phyloP scores from a whole-genome alignment of 371 early-diverging fungal species.

The Entomophthora muscae region DNA sequence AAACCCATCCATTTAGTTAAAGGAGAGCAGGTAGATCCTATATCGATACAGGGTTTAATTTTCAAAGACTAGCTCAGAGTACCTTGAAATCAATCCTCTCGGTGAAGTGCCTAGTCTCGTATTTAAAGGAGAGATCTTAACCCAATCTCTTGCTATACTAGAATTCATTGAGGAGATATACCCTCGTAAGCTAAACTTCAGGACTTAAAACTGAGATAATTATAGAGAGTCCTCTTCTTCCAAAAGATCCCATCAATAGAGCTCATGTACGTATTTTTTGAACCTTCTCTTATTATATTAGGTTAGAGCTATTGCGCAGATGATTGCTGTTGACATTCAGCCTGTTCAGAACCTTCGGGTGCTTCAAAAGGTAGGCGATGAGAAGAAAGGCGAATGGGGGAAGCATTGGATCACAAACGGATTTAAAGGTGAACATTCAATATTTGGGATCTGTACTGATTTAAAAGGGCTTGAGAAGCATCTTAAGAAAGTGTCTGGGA shows the following conservation, averaged over 20 bases:
- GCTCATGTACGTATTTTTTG: constrained; percentile 24
- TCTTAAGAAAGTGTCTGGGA: constrained; percentile 37
- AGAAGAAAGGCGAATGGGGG: constrained; percentile 45
- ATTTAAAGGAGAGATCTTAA: constrained; percentile 31
- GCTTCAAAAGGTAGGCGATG: constrained; percentile 31
- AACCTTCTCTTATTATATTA: constrained; percentile 9
- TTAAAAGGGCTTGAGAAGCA: constrained; percentile 37
- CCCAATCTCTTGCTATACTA: constrained; percentile 63
- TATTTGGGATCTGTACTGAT: neutral
- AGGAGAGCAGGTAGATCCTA: constrained; percentile 41
- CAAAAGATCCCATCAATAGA: constrained; percentile 38
- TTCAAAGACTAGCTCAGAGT: constrained; percentile 29
- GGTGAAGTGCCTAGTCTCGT: constrained; percentile 48
- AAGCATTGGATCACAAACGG: constrained; percentile 34
- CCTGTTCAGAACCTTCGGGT: constrained; percentile 76
- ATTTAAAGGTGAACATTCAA: constrained; percentile 29
- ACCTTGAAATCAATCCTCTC: constrained; percentile 39
- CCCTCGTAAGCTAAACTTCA: constrained; percentile 22
- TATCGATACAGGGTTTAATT: neutral
- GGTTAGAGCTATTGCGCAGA: constrained; percentile 50
- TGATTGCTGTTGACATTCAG: constrained; percentile 71
- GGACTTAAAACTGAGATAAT: neutral
- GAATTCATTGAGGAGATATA: constrained; percentile 74
- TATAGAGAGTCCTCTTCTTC: constrained; percentile 42
- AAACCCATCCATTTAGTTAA: constrained; percentile 42